A percentile compares a stretch with the other conserved stretches of the same genome.
These are phyloP conservation scores for Hordeum vulgare DNA, from an alignment of 176 grass and related monocot species.

Conservation along the genomic window MorexV3_pseudomolecules_assembly NC_058522.1:54080005-54080504, in stretches of 20 bases:
- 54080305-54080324: not conserved
- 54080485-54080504: not conserved
- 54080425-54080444: not conserved
- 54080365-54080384: not conserved
- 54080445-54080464: not conserved
- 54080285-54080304: slow-evolving; percentile 1
- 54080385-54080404: not conserved
- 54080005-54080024: slow-evolving; percentile 21
- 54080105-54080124: not conserved
- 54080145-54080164: not conserved
- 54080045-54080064: not conserved
- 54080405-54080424: not conserved
- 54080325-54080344: not conserved
- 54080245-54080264: not conserved
- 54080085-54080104: not conserved
- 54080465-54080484: not conserved
- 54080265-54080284: not conserved
- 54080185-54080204: not conserved
- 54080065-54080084: not conserved
- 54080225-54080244: not conserved
- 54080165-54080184: not conserved
- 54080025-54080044: not conserved
- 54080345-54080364: not conserved
- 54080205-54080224: not conserved
- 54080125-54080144: not conserved